These are phyloP conservation scores for Botrytis fragariae DNA, from an alignment of 2,329 filamentous ascomycete genomes.

Conservation along the genomic window DNA sequence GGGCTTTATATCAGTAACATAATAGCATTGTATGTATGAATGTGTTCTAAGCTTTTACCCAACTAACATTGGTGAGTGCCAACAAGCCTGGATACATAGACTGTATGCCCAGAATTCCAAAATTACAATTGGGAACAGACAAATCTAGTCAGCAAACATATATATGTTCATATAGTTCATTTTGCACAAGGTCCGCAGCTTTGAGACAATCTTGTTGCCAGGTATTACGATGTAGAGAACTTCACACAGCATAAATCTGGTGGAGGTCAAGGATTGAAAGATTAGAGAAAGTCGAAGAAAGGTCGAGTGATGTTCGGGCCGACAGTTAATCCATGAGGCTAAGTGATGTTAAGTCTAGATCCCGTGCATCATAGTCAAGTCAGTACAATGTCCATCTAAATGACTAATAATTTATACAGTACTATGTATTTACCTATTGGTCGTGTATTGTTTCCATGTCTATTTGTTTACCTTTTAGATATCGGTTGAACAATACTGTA, in stretches of 20 bases:
- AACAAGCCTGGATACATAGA: background rate
- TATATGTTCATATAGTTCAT: background rate
- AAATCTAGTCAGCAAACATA: background rate
- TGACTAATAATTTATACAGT: background rate
- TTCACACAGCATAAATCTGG: conserved; percentile 11
- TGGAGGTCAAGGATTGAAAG: background rate
- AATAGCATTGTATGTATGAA: background rate
- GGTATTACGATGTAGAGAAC: conserved; percentile 3
- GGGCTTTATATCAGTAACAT: background rate
- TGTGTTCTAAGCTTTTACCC: background rate
- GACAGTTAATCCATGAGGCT: background rate
- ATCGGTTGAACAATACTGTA: background rate
- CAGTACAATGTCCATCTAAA: background rate
- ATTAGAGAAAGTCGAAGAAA: background rate
- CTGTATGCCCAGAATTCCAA: background rate
- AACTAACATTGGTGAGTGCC: background rate
- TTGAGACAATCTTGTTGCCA: background rate
- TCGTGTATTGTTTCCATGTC: background rate
- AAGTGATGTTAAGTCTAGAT: background rate
- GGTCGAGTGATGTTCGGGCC: background rate
- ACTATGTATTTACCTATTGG: background rate
- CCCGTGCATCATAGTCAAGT: background rate
- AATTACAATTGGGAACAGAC: background rate
- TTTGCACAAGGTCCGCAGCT: background rate
- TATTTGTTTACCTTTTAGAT: background rate